Evolutionary conservation across 2,329 filamentous ascomycete species (phyloP).

Genomic region (Scopulariopsis brevicaulis): DNA sequence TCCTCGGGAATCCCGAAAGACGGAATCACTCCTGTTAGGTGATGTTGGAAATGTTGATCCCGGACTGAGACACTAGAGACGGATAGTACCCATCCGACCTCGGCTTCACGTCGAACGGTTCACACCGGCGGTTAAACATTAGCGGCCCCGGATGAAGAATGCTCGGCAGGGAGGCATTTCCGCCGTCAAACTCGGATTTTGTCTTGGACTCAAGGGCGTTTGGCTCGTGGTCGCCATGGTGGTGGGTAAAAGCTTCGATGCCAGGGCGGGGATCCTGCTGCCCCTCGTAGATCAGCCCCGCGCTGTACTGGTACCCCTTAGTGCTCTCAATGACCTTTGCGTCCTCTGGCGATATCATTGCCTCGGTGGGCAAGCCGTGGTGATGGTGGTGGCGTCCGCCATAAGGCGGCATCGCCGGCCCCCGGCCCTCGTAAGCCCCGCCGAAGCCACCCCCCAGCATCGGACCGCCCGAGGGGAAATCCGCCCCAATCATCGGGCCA

Average conservation of each 20-base stretch:
- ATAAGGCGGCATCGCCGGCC: slow-evolving; percentile 22
- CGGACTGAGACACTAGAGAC: slow-evolving; percentile 32
- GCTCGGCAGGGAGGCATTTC: slow-evolving; percentile 25
- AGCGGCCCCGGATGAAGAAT: slow-evolving; percentile 30
- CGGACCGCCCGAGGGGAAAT: slow-evolving; percentile 22
- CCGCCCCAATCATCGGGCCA: slow-evolving; percentile 25
- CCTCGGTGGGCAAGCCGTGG: slow-evolving; percentile 35
- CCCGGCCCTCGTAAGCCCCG: slow-evolving; percentile 25
- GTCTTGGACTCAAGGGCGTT: slow-evolving; percentile 22
- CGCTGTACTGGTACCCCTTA: slow-evolving; percentile 45
- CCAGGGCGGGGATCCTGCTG: slow-evolving; percentile 26
- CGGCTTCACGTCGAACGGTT: slow-evolving; percentile 40
- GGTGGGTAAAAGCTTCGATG: slow-evolving; percentile 37
- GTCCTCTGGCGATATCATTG: slow-evolving; percentile 38
- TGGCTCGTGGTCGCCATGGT: slow-evolving; percentile 9
- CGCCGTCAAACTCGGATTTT: slow-evolving; percentile 34
- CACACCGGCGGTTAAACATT: slow-evolving; percentile 27
- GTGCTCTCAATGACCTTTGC: slow-evolving; percentile 34
- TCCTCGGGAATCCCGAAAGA: not conserved
- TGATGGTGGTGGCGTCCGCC: slow-evolving; percentile 29
- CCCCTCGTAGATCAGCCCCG: slow-evolving; percentile 35
- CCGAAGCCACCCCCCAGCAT: slow-evolving; percentile 27
- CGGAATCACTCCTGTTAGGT: slow-evolving; percentile 5
- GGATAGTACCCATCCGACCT: slow-evolving; percentile 43
- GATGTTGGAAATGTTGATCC: slow-evolving; percentile 29